Percentiles rank a stretch among this genome's conserved stretches.
These are phyloP conservation scores for Rhizophagus sp. DNA, from an alignment of 192 early-diverging fungal genomes.

Conservation along the genomic window DNA sequence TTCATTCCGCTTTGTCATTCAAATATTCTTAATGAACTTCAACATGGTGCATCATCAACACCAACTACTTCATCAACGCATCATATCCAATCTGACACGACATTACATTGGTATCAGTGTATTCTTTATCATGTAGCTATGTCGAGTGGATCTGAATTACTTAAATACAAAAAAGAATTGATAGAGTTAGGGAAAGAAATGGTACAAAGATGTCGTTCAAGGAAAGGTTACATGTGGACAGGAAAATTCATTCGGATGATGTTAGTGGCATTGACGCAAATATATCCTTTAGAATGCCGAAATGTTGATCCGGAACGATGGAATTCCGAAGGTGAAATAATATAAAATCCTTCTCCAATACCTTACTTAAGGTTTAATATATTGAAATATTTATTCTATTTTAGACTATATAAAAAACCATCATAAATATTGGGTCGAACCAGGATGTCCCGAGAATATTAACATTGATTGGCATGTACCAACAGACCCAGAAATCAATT, in stretches of 20 bases:
- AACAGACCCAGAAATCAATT: constrained; percentile 61
- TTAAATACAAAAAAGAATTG: constrained; percentile 54
- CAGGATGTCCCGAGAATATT: constrained; percentile 52
- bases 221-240: constrained; percentile 71
- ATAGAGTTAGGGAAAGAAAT: constrained; percentile 48
- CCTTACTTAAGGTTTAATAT: not conserved
- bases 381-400: not conserved
- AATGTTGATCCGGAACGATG: constrained; percentile 53
- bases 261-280: constrained; percentile 47
- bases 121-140: constrained; percentile 61
- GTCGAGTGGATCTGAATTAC: constrained; percentile 47
- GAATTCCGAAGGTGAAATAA: constrained; percentile 53
- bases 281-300: constrained; percentile 62
- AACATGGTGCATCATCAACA: constrained; percentile 60
- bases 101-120: constrained; percentile 78
- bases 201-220: constrained; percentile 55
- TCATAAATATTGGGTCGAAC: constrained; percentile 78
- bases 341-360: not conserved
- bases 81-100: constrained; percentile 56
- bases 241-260: constrained; percentile 57
- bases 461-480: constrained; percentile 80
- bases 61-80: constrained; percentile 49
- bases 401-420: constrained; percentile 63
- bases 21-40: constrained; percentile 64
- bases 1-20: constrained; percentile 61